These are phyloP conservation scores for Perkinsus olseni DNA, from an alignment of 169 alveolate species.

Conservation along the genomic window DNA sequence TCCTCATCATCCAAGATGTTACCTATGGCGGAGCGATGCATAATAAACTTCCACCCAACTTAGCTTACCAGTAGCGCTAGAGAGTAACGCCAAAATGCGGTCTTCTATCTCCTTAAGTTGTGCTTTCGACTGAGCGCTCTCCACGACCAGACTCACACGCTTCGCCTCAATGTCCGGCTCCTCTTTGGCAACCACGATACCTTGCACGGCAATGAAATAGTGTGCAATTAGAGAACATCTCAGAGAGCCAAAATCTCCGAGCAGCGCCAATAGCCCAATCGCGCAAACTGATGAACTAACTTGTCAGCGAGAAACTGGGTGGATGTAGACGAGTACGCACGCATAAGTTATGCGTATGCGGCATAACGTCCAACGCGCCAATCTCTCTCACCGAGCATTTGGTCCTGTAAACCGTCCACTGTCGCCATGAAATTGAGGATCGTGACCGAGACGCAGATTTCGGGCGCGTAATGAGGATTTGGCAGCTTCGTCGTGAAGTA, in stretches of 20 bases:
- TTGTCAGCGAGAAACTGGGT: too few species aligned
- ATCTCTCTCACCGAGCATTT: constrained; percentile 74
- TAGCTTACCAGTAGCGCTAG: constrained; percentile 50
- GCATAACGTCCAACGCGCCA: too few species aligned
- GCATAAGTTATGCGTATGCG: too few species aligned
- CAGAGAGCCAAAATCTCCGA: too few species aligned
- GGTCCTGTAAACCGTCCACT: constrained; percentile 82
- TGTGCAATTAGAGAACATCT: too few species aligned
- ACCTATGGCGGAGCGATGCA: constrained; percentile 43
- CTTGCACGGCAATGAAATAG: background rate
- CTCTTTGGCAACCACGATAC: constrained; percentile 73
- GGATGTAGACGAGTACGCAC: too few species aligned
- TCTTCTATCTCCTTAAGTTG: constrained; percentile 73
- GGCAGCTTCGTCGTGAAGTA: constrained; percentile 88
- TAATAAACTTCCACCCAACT: constrained; percentile 8
- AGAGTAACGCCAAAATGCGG: constrained; percentile 67
- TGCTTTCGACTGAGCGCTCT: constrained; percentile 70
- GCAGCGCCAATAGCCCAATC: too few species aligned
- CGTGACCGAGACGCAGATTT: constrained; percentile 85
- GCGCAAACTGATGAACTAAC: too few species aligned
- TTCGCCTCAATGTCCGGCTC: constrained; percentile 81
- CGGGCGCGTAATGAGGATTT: constrained; percentile 93
- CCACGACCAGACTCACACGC: constrained; percentile 65
- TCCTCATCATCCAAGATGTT: constrained; percentile 85
- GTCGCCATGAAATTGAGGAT: constrained; percentile 92